These are phyloP conservation scores for Candida hungchunana DNA, from an alignment of 805 yeast species.

Conservation along the genomic window DNA sequence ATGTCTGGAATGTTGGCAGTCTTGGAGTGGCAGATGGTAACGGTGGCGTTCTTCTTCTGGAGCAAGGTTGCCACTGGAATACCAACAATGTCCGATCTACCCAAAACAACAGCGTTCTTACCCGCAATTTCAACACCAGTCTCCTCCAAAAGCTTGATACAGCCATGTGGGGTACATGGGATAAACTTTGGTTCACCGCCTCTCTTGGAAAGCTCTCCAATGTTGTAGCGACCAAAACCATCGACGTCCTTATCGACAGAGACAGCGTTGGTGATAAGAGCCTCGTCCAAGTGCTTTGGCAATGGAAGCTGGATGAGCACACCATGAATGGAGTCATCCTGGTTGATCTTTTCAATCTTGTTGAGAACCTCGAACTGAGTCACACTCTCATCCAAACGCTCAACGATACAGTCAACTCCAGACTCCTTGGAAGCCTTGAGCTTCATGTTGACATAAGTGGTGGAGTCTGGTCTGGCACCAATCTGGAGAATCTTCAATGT, in stretches of 20 bases:
- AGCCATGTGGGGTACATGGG: conserved; percentile 86
- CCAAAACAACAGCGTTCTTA: conserved; percentile 75
- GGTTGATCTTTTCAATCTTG: conserved; percentile 52
- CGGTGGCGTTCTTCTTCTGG: conserved; percentile 70
- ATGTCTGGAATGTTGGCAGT: conserved; percentile 49
- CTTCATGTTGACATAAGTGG: conserved; percentile 80
- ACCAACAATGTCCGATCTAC: conserved; percentile 85
- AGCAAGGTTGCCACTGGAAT: conserved; percentile 71
- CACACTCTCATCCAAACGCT: conserved; percentile 53
- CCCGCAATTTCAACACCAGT: conserved; percentile 56
- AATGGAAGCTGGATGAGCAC: conserved; percentile 73
- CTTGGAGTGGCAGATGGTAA: conserved; percentile 68
- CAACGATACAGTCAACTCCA: conserved; percentile 55
- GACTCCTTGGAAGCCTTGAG: conserved; percentile 72
- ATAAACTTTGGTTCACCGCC: conserved; percentile 67
- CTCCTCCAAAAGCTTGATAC: conserved; percentile 57
- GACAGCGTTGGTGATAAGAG: conserved; percentile 63
- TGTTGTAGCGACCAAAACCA: conserved; percentile 75
- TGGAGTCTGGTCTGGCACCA: conserved; percentile 72
- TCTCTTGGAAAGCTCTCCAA: conserved; percentile 71
- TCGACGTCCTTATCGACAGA: conserved; percentile 71
- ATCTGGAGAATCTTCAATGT: conserved; percentile 69
- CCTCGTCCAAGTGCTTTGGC: conserved; percentile 67
- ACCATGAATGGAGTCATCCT: conserved; percentile 61
- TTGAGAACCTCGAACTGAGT: conserved; percentile 53